phyloP scores from a whole-genome alignment of 2,329 filamentous ascomycete species.

The Pezicula neosporulosa region DNA sequence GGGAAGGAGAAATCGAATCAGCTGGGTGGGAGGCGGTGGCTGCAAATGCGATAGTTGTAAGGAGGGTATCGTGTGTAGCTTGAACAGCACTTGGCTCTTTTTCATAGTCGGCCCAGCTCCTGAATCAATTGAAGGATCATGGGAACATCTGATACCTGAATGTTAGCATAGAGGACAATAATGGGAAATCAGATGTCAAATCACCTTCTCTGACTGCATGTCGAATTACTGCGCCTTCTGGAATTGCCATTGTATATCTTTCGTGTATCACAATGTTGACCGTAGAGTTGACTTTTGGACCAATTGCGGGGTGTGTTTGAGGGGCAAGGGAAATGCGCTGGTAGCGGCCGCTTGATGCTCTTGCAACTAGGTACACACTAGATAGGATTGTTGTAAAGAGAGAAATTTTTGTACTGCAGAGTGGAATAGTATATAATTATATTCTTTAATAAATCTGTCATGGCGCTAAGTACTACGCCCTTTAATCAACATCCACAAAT shows the following conservation, averaged over 20 bases:
- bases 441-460: too few species aligned
- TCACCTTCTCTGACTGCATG: conserved; percentile 57
- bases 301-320: neutral
- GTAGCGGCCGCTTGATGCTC: too few species aligned
- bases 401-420: too few species aligned
- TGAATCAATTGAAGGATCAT: conserved; percentile 79
- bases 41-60: conserved; percentile 76
- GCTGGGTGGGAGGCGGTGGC: conserved; percentile 38
- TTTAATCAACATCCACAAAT: neutral
- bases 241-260: neutral
- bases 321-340: neutral
- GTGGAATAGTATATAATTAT: too few species aligned
- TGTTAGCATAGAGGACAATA: conserved; percentile 3
- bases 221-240: conserved; percentile 34
- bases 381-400: too few species aligned
- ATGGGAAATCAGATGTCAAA: conserved; percentile 3
- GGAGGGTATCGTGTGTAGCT: conserved; percentile 73
- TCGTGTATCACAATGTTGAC: neutral
- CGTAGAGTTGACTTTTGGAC: neutral
- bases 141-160: conserved; percentile 60
- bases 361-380: too few species aligned
- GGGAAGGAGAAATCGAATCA: conserved; percentile 46
- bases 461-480: neutral
- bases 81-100: conserved; percentile 70
- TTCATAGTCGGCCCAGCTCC: conserved; percentile 87